Evolutionary conservation across 1,139 yeast species (phyloP), one percentile per base, ranked within the genome.

Genomic region (Entelexis paramagnoliae): DNA sequence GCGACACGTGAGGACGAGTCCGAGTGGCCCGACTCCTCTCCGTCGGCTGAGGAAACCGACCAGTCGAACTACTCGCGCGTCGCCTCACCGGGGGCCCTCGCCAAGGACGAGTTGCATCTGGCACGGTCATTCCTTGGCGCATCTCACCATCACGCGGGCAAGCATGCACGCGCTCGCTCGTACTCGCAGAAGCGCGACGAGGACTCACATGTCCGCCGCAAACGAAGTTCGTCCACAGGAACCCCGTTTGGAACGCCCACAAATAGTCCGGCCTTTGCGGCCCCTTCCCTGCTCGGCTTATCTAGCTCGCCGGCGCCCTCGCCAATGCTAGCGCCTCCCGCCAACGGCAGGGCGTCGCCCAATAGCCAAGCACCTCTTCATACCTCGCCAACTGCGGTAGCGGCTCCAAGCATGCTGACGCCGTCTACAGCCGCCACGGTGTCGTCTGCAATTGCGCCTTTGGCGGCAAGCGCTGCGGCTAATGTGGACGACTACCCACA

Each of bases 51-150:
- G 24, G 50, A 26, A 13, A 30, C 40, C 30, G 40, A 40, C 11
- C 40, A 32, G 9, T 28, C 49, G 20, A 28, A 47, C 24, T 53
- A 53, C 38, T 53, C 56, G 17, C 47, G 52, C 32, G 34, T 53
- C 4, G 44, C 51, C 13, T 53, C 56, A 1, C 54, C 54, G 2
- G 45, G 26, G 3, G 29, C 36, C 6, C 17, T 17, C 13, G 49
- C 17, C 8, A 28, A 35, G 16, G 58, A 55, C 36, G 56, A 53
- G 7, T 7, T 26, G 17, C 48, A 50, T n/a, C 24, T 43, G 9
- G 58, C 55, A 6, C 45, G 58, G 2, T 55, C 58, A 10, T 55
- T 55, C 28, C 29, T 55, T 16, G 55, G 54, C 6, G 38, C 55
- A 2, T 29, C 53, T 13, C 50, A 46, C 20, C 48, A 49, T 39